Evolutionary conservation across 495 filamentous ascomycete species (phyloP).

Genomic region (Penicillium coprophilum): DNA sequence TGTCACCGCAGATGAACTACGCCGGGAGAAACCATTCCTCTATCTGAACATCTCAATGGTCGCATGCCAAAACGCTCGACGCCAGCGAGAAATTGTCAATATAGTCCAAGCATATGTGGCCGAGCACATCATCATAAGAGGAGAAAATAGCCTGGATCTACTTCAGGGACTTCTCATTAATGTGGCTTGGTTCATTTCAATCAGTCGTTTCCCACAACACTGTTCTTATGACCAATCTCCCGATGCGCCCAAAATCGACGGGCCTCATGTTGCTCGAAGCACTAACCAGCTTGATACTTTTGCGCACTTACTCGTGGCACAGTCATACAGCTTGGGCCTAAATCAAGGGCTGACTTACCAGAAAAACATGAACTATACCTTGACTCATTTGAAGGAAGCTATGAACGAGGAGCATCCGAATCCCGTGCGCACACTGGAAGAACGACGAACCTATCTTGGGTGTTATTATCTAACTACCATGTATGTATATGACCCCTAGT

Average conservation of each 20-base stretch:
- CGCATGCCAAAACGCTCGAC: constrained; percentile 23
- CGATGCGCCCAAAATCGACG: background rate
- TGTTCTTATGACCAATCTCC: background rate
- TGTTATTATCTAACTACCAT: constrained; percentile 36
- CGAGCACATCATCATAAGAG: constrained; percentile 35
- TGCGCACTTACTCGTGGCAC: constrained; percentile 26
- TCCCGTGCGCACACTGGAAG: constrained; percentile 27
- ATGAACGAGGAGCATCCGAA: constrained; percentile 14
- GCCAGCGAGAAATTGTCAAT: constrained; percentile 27
- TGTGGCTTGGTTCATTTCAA: constrained; percentile 37
- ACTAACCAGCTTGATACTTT: constrained; percentile 28
- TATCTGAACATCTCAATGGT: constrained; percentile 40
- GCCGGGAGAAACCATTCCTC: constrained; percentile 37
- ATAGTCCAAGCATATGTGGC: constrained; percentile 26
- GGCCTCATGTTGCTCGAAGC: background rate
- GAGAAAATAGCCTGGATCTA: constrained; percentile 38
- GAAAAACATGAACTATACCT: constrained; percentile 23
- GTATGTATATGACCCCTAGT: constrained; percentile 17
- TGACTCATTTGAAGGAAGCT: constrained; percentile 20
- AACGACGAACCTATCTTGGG: constrained; percentile 34
- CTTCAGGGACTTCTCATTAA: constrained; percentile 43
- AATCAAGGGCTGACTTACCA: constrained; percentile 19
- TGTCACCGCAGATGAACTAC: constrained; percentile 29
- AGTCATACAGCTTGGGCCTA: constrained; percentile 32
- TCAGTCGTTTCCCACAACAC: constrained; percentile 9